Evolutionary conservation across 1,139 yeast species (phyloP).

Genomic region (Candida freyschussii): DNA sequence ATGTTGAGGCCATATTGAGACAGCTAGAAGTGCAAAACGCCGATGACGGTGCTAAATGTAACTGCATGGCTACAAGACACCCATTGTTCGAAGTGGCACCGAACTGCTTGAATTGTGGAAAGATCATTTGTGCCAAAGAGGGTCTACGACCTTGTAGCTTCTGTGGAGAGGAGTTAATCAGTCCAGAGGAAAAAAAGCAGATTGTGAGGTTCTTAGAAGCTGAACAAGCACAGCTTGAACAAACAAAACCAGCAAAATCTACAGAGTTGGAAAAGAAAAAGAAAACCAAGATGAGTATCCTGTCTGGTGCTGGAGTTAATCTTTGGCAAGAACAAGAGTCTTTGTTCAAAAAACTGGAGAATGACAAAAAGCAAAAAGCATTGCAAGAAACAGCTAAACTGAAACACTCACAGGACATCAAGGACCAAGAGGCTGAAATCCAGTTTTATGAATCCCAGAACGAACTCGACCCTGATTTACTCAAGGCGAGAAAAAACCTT

Average conservation of each 20-base stretch:
- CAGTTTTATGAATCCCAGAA: constrained; percentile 33
- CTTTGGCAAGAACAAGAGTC: constrained; percentile 65
- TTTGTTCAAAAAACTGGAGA: constrained; percentile 49
- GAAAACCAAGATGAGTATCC: constrained; percentile 36
- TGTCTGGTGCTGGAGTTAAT: constrained; percentile 57
- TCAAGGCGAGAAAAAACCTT: constrained; percentile 66
- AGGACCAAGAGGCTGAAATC: constrained; percentile 36
- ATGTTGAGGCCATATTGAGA: constrained; percentile 41
- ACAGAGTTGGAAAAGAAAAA: constrained; percentile 10
- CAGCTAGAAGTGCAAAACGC: constrained; percentile 34
- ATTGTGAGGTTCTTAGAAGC: constrained; percentile 47
- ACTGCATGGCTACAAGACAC: constrained; percentile 82
- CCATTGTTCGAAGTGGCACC: constrained; percentile 89
- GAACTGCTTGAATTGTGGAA: constrained; percentile 91
- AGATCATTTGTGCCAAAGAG: constrained; percentile 83
- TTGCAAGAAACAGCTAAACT: constrained; percentile 29
- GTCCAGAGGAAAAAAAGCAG: constrained; percentile 53
- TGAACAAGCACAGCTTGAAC: constrained; percentile 42
- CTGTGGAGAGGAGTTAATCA: constrained; percentile 68
- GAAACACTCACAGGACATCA: constrained; percentile 37
- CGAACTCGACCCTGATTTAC: constrained; percentile 47
- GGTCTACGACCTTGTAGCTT: constrained; percentile 85
- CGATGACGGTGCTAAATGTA: constrained; percentile 41
- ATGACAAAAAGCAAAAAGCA: constrained; percentile 30
- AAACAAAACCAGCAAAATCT: constrained; percentile 7